Evolutionary conservation across 2,329 filamentous ascomycete genomes (phyloP).

Genomic region (Fusarium virguliforme): DNA sequence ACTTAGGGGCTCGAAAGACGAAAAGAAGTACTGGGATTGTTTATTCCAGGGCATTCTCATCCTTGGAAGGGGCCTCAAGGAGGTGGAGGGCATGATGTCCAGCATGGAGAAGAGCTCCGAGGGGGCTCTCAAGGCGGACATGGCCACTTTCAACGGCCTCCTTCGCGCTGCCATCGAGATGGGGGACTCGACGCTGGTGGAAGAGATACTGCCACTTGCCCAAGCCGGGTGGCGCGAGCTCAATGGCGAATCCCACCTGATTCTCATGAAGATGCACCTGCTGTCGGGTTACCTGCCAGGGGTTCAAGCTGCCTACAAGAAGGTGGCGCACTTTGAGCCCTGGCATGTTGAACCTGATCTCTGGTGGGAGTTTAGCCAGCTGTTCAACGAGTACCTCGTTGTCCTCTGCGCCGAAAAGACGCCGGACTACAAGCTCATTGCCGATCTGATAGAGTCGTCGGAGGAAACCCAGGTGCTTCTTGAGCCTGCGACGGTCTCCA

Average conservation of each 20-base stretch:
- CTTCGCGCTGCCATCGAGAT: slow-evolving; percentile 80
- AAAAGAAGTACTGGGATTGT: slow-evolving; percentile 77
- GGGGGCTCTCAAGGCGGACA: slow-evolving; percentile 71
- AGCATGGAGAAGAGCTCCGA: slow-evolving; percentile 76
- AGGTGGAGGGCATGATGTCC: slow-evolving; percentile 71
- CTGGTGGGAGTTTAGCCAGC: slow-evolving; percentile 68
- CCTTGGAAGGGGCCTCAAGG: slow-evolving; percentile 75
- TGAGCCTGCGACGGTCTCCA: slow-evolving; percentile 81
- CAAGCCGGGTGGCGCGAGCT: slow-evolving; percentile 76
- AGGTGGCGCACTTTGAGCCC: slow-evolving; percentile 53
- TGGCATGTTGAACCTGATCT: slow-evolving; percentile 63
- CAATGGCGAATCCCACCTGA: slow-evolving; percentile 78
- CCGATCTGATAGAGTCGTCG: slow-evolving; percentile 80
- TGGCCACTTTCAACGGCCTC: slow-evolving; percentile 82
- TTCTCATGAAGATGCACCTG: slow-evolving; percentile 85
- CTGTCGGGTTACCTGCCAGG: slow-evolving; percentile 80
- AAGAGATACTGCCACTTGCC: slow-evolving; percentile 80
- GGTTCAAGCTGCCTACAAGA: slow-evolving; percentile 76
- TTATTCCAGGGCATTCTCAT: slow-evolving; percentile 81
- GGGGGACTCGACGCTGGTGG: slow-evolving; percentile 79
- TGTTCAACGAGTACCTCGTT: slow-evolving; percentile 81
- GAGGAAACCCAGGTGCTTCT: slow-evolving; percentile 80
- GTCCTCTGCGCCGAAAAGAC: slow-evolving; percentile 74
- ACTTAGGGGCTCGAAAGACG: slow-evolving; percentile 61
- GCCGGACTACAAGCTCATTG: slow-evolving; percentile 79